phyloP scores from a whole-genome alignment of 306 rosid genomes.

The Trichosanthes truncata region DNA sequence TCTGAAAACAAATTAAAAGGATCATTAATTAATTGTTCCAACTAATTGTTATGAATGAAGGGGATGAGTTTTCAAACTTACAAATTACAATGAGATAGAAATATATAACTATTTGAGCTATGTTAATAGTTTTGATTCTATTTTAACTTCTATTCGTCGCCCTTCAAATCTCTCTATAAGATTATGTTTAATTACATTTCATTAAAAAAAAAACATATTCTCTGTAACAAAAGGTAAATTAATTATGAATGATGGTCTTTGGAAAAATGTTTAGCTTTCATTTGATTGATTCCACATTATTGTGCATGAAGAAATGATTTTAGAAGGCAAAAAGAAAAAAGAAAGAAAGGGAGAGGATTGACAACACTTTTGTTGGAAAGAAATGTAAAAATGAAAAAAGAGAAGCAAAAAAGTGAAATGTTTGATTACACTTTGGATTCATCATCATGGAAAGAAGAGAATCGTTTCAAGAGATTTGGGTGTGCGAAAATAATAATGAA shows the following conservation, averaged over 20 bases:
- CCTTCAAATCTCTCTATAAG: too few species aligned
- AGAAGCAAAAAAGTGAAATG: neutral
- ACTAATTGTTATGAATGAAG: too few species aligned
- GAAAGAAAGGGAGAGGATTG: neutral
- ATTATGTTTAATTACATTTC: too few species aligned
- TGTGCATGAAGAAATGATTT: neutral
- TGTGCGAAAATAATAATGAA: constrained; percentile 1
- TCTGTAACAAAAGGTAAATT: too few species aligned
- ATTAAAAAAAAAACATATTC: too few species aligned
- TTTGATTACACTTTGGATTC: neutral
- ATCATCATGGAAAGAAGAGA: neutral
- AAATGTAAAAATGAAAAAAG: neutral
- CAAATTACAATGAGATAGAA: too few species aligned
- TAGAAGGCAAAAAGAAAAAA: neutral
- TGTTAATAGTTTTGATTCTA: too few species aligned
- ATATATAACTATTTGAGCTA: too few species aligned
- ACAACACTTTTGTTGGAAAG: neutral
- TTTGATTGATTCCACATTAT: neutral
- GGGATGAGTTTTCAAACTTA: too few species aligned
- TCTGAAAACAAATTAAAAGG: too few species aligned
- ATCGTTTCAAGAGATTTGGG: neutral
- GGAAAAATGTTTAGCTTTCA: neutral
- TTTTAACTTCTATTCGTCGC: too few species aligned
- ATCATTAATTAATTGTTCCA: too few species aligned
- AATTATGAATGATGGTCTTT: neutral